Conservation (phyloP, 2,329 filamentous ascomycete species). For the Cordyceps javanica region DNA sequence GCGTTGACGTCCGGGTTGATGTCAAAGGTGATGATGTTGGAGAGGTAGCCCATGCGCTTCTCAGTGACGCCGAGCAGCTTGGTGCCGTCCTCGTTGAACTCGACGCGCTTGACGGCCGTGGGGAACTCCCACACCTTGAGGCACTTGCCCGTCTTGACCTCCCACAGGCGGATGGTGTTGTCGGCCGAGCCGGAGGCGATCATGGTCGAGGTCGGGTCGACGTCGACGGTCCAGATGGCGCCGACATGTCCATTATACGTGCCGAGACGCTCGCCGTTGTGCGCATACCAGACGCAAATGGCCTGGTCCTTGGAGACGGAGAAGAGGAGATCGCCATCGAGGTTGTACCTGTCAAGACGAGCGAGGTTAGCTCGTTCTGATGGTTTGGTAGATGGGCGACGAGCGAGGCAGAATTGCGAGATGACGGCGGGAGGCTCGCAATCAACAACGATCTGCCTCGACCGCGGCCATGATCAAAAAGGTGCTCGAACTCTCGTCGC, state of each 20-base stretch:
- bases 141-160: conserved; percentile 84
- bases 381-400: conserved; percentile 12
- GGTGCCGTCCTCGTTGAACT: conserved; percentile 92
- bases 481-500: conserved; percentile 2
- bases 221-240: conserved; percentile 97
- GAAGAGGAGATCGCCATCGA: conserved; percentile 95
- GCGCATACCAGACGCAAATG: conserved; percentile 93
- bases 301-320: conserved; percentile 94
- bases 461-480: neutral
- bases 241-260: conserved; percentile 96
- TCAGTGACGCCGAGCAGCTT: conserved; percentile 91
- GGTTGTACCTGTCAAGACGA: conserved; percentile 60
- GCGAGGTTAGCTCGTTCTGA: conserved; percentile 9
- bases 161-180: conserved; percentile 97
- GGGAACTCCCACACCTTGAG: conserved; percentile 98
- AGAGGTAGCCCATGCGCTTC: conserved; percentile 95
- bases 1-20: conserved; percentile 78
- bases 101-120: conserved; percentile 94
- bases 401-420: neutral
- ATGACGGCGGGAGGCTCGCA: neutral
- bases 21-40: conserved; percentile 88
- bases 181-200: conserved; percentile 94
- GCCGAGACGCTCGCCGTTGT: conserved; percentile 95
- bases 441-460: neutral
- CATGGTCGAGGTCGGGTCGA: conserved; percentile 85